phyloP scores from a whole-genome alignment of 805 yeast species.

The Vanderwaltozyma verrucispora region DNA sequence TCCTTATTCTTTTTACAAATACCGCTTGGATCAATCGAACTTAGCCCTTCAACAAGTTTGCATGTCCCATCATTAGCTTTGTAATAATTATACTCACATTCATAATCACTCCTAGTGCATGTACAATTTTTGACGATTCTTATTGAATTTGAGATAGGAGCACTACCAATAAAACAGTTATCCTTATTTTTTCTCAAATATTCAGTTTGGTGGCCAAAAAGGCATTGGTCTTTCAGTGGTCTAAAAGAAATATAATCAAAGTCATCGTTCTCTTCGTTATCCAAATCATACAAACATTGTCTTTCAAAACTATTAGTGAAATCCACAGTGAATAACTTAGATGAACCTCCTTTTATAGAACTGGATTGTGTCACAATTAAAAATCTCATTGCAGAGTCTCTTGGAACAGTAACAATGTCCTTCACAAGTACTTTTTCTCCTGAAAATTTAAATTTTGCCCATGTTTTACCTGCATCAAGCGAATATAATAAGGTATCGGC shows the following conservation, averaged over 20 bases:
- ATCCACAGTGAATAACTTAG: conserved; percentile 45
- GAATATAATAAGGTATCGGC: conserved; percentile 59
- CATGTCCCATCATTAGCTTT: conserved; percentile 75
- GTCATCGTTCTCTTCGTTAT: conserved; percentile 40
- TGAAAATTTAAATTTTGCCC: conserved; percentile 59
- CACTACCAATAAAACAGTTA: conserved; percentile 55
- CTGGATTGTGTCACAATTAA: conserved; percentile 47
- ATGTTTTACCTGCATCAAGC: conserved; percentile 66
- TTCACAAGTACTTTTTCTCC: conserved; percentile 43
- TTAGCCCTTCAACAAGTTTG: conserved; percentile 62
- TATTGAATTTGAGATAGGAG: conserved; percentile 48
- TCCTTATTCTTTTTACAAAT: conserved; percentile 45
- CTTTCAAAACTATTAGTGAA: conserved; percentile 42
- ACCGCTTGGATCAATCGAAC: conserved; percentile 53
- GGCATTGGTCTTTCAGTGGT: conserved; percentile 44
- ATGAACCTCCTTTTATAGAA: conserved; percentile 34
- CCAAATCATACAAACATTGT: conserved; percentile 44
- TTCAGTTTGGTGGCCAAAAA: conserved; percentile 60
- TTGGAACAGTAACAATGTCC: conserved; percentile 84
- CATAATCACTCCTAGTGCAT: conserved; percentile 81
- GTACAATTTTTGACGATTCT: conserved; percentile 56
- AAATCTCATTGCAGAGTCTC: conserved; percentile 79
- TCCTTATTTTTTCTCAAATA: conserved; percentile 51
- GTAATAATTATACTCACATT: conserved; percentile 83
- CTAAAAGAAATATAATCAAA: conserved; percentile 55